Conservation (phyloP, 2,329 filamentous ascomycete species). For the Incumbomyces lentus region DNA sequence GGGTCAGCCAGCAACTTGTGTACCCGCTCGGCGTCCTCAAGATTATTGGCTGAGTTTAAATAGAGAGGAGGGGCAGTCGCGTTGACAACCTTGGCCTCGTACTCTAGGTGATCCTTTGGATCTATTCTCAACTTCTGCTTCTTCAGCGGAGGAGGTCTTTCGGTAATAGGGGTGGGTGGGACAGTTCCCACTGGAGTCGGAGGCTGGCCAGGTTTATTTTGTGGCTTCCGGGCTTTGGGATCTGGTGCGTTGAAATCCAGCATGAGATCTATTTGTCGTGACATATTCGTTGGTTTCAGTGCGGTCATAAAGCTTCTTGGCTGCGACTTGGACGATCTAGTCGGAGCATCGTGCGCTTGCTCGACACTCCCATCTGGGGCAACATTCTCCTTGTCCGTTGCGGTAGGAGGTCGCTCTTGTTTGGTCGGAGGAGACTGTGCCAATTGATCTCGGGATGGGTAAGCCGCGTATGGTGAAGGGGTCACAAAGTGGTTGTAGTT, state of each 20-base stretch:
- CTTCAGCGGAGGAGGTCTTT: slow-evolving; percentile 47
- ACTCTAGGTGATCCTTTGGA: slow-evolving; percentile 58
- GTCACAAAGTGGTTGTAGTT: slow-evolving; percentile 86
- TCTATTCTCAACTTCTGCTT: slow-evolving; percentile 71
- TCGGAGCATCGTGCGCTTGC: slow-evolving; percentile 11
- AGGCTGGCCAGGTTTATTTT: slow-evolving; percentile 40
- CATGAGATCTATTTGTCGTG: slow-evolving; percentile 62
- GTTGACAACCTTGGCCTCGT: slow-evolving; percentile 65
- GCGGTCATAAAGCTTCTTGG: slow-evolving; percentile 67
- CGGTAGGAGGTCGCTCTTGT: slow-evolving; percentile 9
- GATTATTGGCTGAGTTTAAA: slow-evolving; percentile 62
- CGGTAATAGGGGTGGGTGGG: slow-evolving; percentile 52
- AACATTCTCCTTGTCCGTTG: slow-evolving; percentile 8
- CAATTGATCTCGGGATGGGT: slow-evolving; percentile 45
- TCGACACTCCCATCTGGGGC: slow-evolving; percentile 10
- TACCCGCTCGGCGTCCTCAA: slow-evolving; percentile 59
- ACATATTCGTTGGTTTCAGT: slow-evolving; percentile 71
- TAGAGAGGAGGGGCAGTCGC: slow-evolving; percentile 65
- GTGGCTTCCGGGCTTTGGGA: slow-evolving; percentile 27
- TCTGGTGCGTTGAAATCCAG: slow-evolving; percentile 64
- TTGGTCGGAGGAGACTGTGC: slow-evolving; percentile 18
- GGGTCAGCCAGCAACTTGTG: slow-evolving; percentile 65
- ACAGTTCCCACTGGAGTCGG: slow-evolving; percentile 55
- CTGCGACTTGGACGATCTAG: slow-evolving; percentile 24
- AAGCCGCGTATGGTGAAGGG: slow-evolving; percentile 74